These are phyloP conservation scores for Dillenia suffruticosa DNA, from an alignment of 164 flowering plant species.

Conservation along the genomic window DNA sequence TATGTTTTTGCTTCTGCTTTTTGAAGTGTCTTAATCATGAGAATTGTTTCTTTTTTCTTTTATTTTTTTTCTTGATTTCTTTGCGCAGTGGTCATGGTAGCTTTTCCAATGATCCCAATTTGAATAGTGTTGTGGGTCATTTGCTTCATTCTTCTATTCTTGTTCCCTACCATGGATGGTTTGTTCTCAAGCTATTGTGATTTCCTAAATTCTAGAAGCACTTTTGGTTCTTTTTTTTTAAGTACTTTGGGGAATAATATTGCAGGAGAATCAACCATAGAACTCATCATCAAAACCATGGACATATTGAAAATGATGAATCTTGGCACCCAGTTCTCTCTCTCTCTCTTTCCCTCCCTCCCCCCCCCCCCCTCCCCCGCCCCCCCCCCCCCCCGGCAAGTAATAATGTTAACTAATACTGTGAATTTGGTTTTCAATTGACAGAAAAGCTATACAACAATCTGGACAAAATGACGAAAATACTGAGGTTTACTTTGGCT, in stretches of 20 bases:
- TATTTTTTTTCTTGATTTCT: neutral
- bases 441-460: slow-evolving; percentile 54
- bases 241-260: slow-evolving; percentile 2
- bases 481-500: slow-evolving; percentile 56
- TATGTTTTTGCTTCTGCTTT: neutral
- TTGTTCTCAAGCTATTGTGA: slow-evolving; percentile 2
- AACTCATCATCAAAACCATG: slow-evolving; percentile 87
- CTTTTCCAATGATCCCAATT: slow-evolving; percentile 50
- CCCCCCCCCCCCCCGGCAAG: neutral
- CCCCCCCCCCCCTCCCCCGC: neutral
- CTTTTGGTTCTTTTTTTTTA: neutral
- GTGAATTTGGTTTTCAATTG: slow-evolving; percentile 31
- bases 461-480: slow-evolving; percentile 39
- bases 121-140: slow-evolving; percentile 75
- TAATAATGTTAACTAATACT: neutral
- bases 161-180: slow-evolving; percentile 92
- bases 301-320: slow-evolving; percentile 84
- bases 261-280: slow-evolving; percentile 87
- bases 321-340: slow-evolving; percentile 74
- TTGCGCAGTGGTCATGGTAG: slow-evolving; percentile 79
- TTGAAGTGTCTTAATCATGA: neutral
- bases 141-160: slow-evolving; percentile 76
- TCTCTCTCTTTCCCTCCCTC: neutral
- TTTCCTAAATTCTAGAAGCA: neutral
- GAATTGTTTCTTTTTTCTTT: neutral